Evolutionary conservation across 257 asterid species (phyloP).

Genomic region (Solanum paucissectum): DNA sequence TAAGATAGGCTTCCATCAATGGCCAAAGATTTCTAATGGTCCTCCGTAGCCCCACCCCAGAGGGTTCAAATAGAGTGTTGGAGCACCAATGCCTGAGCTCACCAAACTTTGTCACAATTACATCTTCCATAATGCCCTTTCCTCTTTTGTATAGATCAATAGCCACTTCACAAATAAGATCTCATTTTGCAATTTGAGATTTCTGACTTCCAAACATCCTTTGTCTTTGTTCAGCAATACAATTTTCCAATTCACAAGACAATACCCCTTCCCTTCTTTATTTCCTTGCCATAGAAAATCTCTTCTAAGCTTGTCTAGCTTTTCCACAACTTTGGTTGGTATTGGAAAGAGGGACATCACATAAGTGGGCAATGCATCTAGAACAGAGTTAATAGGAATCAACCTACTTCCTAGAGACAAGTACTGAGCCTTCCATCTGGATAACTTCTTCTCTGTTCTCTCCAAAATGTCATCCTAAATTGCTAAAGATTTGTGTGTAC

Average conservation of each 20-base stretch:
- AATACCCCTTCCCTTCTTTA: not conserved
- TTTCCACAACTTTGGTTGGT: not conserved
- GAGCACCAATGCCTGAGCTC: not conserved
- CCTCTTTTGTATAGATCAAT: not conserved
- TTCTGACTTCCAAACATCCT: not conserved
- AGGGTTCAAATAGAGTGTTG: not conserved
- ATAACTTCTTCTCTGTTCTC: not conserved
- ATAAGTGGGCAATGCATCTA: not conserved
- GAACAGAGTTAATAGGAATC: not conserved
- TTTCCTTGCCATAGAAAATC: not conserved
- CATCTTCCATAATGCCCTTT: not conserved
- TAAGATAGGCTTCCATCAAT: not conserved
- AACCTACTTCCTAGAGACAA: not conserved
- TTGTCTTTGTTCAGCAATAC: not conserved
- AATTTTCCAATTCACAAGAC: not conserved
- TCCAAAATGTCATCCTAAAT: not conserved
- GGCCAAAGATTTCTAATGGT: not conserved
- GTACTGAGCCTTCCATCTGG: not conserved
- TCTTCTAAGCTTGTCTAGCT: not conserved
- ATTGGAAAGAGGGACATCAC: not conserved
- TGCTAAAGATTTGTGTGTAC: not conserved
- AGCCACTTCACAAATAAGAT: not conserved
- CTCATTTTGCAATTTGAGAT: not conserved
- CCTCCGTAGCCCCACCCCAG: not conserved
- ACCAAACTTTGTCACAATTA: not conserved